Evolutionary conservation across 768 basidiomycete species (phyloP).

Genomic region (Roridomyces roridus): DNA sequence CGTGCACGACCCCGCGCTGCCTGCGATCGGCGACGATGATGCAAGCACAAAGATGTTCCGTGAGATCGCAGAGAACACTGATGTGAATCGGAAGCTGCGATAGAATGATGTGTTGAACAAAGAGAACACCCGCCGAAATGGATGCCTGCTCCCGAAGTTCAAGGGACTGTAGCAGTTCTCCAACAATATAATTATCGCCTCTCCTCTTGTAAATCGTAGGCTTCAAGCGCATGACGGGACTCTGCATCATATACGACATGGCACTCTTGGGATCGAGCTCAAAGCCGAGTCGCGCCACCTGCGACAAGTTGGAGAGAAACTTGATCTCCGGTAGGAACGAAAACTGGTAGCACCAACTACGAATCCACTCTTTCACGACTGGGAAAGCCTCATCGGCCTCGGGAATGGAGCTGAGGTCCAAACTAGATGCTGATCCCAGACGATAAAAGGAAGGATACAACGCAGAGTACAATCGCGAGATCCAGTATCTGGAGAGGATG

Average conservation of each 20-base stretch:
- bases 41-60: conserved; percentile 54
- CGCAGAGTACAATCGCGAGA: conserved; percentile 53
- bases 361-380: conserved; percentile 53
- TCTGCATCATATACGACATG: conserved; percentile 38
- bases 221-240: conserved; percentile 31
- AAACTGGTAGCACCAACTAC: conserved; percentile 43
- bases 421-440: conserved; percentile 49
- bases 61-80: conserved; percentile 53
- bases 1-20: conserved; percentile 40
- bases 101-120: conserved; percentile 48
- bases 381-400: conserved; percentile 42
- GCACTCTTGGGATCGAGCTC: conserved; percentile 43
- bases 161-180: conserved; percentile 37
- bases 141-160: conserved; percentile 32
- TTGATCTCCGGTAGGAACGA: conserved; percentile 25
- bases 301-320: conserved; percentile 49
- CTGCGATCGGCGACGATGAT: conserved; percentile 42
- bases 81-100: conserved; percentile 46
- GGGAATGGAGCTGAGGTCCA: conserved; percentile 44
- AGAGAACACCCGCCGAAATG: conserved; percentile 42
- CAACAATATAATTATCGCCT: conserved; percentile 28
- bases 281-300: conserved; percentile 43
- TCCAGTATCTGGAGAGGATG: conserved; percentile 45
- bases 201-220: conserved; percentile 24
- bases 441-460: conserved; percentile 52